Base-by-base conservation (phyloP, 139 green algal species). In the Spirogloea muscicola region DNA sequence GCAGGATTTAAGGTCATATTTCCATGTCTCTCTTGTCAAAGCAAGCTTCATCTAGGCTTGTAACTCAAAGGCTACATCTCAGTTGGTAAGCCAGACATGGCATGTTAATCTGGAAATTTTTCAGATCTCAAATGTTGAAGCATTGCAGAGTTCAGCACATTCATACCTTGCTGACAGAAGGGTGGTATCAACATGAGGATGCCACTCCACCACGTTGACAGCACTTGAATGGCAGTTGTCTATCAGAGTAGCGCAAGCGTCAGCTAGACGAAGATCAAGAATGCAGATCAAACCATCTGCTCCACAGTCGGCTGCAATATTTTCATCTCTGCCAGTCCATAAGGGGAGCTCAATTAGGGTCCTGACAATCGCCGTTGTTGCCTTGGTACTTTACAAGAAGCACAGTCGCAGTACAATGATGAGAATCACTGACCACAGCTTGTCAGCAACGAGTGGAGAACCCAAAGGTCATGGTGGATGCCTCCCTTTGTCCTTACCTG, bases 141-240 rank as follows among this genome's bases (percentile, higher is more conserved):
- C n/a, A n/a, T n/a, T n/a, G n/a, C n/a, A n/a, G n/a, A n/a, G n/a
- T n/a, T n/a, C n/a, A n/a, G n/a, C n/a, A n/a, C n/a, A n/a, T n/a
- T n/a, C n/a, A n/a, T n/a, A n/a, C n/a, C n/a, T 60, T 7, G 13
- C 10, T 2, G 49, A 60, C 27, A 16, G 10, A 29, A 36, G 49
- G 49, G 40, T 0, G 36, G 64, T 37, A 6, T n/a, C n/a, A n/a
- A n/a, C n/a, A n/a, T n/a, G n/a, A n/a, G 72, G 72, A 18, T 76
- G 60, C 72, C 72, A 80, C 48, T 74, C 21, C 25, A 80, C 72
- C 27, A 78, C 69, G 57, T 80, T 80, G 62, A 74, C 31, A 5
- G 18, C 66, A 33, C 48, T 59, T 31, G 48, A 25, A 34, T 80
- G 72, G 33, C 16, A 39, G 43, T 43, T 34, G 4, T 4, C 2